These are phyloP conservation scores for Saitozyma podzolica DNA, from an alignment of 768 basidiomycete genomes.

Conservation along the genomic window DNA sequence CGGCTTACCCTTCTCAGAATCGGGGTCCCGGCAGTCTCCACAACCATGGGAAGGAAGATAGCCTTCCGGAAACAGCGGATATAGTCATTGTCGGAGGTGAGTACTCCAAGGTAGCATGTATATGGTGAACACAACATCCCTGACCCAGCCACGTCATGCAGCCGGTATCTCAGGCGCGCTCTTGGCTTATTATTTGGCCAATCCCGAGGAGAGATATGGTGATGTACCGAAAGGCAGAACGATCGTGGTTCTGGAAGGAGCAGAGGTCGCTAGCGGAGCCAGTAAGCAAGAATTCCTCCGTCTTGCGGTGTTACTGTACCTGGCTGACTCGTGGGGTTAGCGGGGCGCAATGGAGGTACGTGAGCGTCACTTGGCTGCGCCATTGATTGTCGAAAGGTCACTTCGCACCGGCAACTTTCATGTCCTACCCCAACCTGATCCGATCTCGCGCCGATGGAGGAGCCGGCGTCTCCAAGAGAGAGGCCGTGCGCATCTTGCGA, in stretches of 20 bases:
- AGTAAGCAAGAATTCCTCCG: too few relatives aligned
- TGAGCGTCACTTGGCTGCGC: too few relatives aligned
- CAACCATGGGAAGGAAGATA: slow-evolving; percentile 4
- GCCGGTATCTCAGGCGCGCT: slow-evolving; percentile 18
- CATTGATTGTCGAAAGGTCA: too few relatives aligned
- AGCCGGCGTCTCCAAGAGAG: slow-evolving; percentile 29
- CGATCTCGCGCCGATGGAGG: slow-evolving; percentile 24
- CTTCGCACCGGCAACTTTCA: slow-evolving; percentile 26
- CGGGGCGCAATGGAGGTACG: slow-evolving; percentile 36
- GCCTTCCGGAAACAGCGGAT: background rate
- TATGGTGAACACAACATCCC: too few relatives aligned
- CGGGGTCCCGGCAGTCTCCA: slow-evolving; percentile 1
- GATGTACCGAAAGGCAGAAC: slow-evolving; percentile 5
- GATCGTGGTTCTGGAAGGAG: slow-evolving; percentile 10
- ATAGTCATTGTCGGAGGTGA: slow-evolving; percentile 5
- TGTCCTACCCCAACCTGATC: slow-evolving; percentile 8
- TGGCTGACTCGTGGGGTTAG: slow-evolving; percentile 12
- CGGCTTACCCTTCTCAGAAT: background rate
- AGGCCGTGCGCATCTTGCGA: slow-evolving; percentile 30
- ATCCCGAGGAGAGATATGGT: slow-evolving; percentile 14
- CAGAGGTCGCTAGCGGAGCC: slow-evolving; percentile 31
- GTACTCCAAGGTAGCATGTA: too few relatives aligned
- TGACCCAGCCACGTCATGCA: slow-evolving; percentile 8
- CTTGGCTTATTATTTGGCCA: slow-evolving; percentile 35
- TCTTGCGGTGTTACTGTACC: too few relatives aligned